Evolutionary conservation across 73 alveolate species (phyloP).

Genomic region (Strombidium stylifer): DNA sequence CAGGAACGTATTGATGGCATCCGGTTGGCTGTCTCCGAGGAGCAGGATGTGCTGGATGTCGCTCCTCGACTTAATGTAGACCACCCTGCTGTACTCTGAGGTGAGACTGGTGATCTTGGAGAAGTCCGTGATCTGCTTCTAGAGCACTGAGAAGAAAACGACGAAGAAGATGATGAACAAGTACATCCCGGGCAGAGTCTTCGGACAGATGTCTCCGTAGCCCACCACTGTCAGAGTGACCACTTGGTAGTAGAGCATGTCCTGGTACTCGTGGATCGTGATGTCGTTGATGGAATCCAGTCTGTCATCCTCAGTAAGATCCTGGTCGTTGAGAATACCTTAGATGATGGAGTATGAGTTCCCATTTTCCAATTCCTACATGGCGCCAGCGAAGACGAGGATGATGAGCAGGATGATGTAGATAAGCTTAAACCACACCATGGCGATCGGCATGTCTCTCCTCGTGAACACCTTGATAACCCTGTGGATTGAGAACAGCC

Average conservation of each 20-base stretch:
- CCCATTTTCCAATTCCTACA: slow-evolving; percentile 49
- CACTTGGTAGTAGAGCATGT: slow-evolving; percentile 72
- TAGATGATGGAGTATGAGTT: too few species aligned
- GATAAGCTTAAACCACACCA: slow-evolving; percentile 34
- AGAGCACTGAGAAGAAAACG: slow-evolving; percentile 62
- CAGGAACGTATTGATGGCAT: slow-evolving; percentile 84
- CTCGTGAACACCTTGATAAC: slow-evolving; percentile 56
- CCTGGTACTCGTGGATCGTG: slow-evolving; percentile 75
- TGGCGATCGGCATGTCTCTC: slow-evolving; percentile 39
- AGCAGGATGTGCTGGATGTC: slow-evolving; percentile 76
- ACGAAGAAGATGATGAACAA: slow-evolving; percentile 69
- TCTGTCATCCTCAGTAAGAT: too few species aligned
- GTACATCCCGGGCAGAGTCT: slow-evolving; percentile 72
- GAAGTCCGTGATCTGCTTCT: slow-evolving; percentile 56
- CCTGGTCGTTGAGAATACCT: too few species aligned
- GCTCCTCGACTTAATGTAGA: slow-evolving; percentile 62
- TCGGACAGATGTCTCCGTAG: slow-evolving; percentile 92
- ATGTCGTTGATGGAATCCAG: too few species aligned
- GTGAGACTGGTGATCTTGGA: slow-evolving; percentile 69
- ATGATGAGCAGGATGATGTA: slow-evolving; percentile 34
- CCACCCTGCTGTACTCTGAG: slow-evolving; percentile 73
- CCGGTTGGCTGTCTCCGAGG: slow-evolving; percentile 88
- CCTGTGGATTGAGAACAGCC: slow-evolving; percentile 55
- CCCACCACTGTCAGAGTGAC: slow-evolving; percentile 85
- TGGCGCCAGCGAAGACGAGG: slow-evolving; percentile 50